These are phyloP conservation scores for Apiospora saccharicola DNA, from an alignment of 2,329 filamentous ascomycete genomes.

Conservation along the genomic window DNA sequence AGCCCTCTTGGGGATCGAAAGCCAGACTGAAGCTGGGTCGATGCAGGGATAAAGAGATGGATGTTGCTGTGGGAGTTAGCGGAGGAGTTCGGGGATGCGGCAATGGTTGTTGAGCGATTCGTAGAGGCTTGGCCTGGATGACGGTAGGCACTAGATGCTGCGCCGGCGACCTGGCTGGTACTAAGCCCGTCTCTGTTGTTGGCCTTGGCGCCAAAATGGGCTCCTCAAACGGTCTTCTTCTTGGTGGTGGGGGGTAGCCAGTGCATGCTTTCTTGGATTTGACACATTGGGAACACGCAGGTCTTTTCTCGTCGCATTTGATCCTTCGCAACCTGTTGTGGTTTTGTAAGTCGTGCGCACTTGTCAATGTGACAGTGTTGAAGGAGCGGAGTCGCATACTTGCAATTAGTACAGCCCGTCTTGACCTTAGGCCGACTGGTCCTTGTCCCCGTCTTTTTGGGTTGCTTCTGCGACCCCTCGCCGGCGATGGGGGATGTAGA, in stretches of 20 bases:
- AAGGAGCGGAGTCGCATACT: conserved; percentile 55
- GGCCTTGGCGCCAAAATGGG: conserved; percentile 59
- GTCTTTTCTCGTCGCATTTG: conserved; percentile 71
- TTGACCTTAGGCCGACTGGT: conserved; percentile 69
- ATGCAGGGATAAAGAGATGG: conserved; percentile 45
- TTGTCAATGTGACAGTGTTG: conserved; percentile 21
- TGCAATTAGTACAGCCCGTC: conserved; percentile 73
- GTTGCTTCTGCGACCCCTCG: conserved; percentile 40
- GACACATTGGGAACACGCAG: conserved; percentile 66
- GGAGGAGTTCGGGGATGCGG: conserved; percentile 41
- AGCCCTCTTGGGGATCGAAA: conserved; percentile 59
- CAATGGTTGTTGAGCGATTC: conserved; percentile 27
- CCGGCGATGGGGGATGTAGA: conserved; percentile 27
- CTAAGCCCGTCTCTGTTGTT: conserved; percentile 24
- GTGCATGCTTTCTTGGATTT: conserved; percentile 65
- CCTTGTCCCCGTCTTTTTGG: conserved; percentile 52
- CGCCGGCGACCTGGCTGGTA: conserved; percentile 22
- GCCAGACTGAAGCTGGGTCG: conserved; percentile 54
- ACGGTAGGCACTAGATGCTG: conserved; percentile 18
- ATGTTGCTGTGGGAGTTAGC: conserved; percentile 27
- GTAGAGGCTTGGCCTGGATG: conserved; percentile 27
- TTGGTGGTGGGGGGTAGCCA: conserved; percentile 67
- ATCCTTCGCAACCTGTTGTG: conserved; percentile 62
- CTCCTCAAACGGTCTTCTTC: conserved; percentile 43
- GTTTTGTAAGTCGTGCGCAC: conserved; percentile 30